Base-by-base conservation (phyloP, 2,329 filamentous ascomycete genomes). In the Thelonectria olida region DNA sequence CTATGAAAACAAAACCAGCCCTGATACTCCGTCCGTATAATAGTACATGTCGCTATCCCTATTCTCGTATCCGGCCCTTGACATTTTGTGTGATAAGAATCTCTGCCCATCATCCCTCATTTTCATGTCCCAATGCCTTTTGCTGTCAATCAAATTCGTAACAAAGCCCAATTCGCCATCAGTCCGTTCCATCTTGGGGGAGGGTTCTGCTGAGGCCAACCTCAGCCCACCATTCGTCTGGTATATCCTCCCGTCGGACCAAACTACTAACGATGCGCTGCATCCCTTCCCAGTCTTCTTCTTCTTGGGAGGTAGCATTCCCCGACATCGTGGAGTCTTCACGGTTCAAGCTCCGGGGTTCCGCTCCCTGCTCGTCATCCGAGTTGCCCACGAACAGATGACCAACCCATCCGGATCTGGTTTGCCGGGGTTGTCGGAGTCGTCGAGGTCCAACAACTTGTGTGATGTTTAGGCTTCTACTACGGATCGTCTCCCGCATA, bases 161-260 rank as follows among this genome's bases (percentile, higher is more conserved):
- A 52, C 50, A 54, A 31, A 34, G 23, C 12, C 42, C 1, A 20
- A 17, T 22, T 23, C 17, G 19, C 50, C 53, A 57, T 55, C 68
- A 74, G 39, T 72, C 70, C 13, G 62, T 62, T 20, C 63, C 67
- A 15, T 74, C 74, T 49, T 68, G 72, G 34, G 72, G 72, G 55
- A 87, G 76, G 13, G 82, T 89, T 64, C 88, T 85, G 70, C 83
- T 88, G 65, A 92, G 82, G 41, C 90, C 90, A 60, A 84, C 89
- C 70, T 87, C 85, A 60, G 87, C 86, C 92, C 92, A 96, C 88
- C 90, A 94, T 65, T 92, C 89, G 63, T 96, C 92, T 0, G 92
- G 90, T 54, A 96, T 90, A 68, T 94, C 91, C 71, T 92, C 86
- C 22, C 91, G 82, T 17, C 86, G 84, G 31, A 89, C 87, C 55